Base-by-base conservation (phyloP, 2,329 filamentous ascomycete genomes). In the Clarireedia hainanense region DNA sequence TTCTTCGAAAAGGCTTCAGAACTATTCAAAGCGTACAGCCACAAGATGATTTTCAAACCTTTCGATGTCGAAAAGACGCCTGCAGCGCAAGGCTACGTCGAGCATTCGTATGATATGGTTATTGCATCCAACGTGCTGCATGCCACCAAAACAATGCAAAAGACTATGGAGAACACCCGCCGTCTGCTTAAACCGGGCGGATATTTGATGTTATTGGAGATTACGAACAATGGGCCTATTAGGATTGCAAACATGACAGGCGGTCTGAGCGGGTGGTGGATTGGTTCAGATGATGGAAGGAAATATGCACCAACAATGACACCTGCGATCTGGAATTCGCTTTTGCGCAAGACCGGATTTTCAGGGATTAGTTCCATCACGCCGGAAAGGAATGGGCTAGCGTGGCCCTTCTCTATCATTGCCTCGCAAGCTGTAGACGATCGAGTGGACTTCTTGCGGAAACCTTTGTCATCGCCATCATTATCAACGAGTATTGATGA, bases 121-220 rank as follows among this genome's bases (percentile, higher is more conserved):
- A 60, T 75, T 36, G 72, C 71, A 0, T 66, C 68, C 5, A 65
- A 68, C 30, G 68, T 72, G 5, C 58, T 78, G 0, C 71, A 75
- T 52, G 71, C 73, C 0, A 76, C 73, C 0, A 12, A n/a, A 0
- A 43, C 46, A 53, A 47, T 70, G 57, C 57, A 52, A 46, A 45
- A 64, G 47, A 68, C 63, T 27, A 56, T 69, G 27, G 17, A 27
- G 2, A 69, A 76, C 49, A 60, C 69, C 0, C 68, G 74, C 0
- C 56, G 57, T 0, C 60, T 77, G 0, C 63, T 77, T 0, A 72
- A 69, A n/a, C 73, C 76, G 0, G 75, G 72, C 1, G 78, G 77
- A 0, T 72, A 37, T 61, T 81, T 0, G 39, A 20, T 56, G 45
- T 76, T 42, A 5, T n/a, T 42, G 17, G 39, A 42, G 39, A 42